Base-by-base conservation (phyloP, 108 stramenopile genomes). In the Cyclotella kingstonii region DNA sequence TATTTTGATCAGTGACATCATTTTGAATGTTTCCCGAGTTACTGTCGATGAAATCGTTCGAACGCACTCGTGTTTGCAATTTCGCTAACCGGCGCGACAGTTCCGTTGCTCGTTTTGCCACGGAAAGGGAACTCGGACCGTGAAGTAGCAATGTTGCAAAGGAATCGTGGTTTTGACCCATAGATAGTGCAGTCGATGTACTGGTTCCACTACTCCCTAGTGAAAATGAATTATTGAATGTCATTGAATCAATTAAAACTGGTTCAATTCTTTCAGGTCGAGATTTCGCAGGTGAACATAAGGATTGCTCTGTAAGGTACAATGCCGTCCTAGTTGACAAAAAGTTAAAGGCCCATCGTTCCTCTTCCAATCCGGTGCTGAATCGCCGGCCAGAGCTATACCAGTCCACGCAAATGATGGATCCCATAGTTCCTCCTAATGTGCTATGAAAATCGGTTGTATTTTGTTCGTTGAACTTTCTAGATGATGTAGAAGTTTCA, bases 331-430 rank as follows among this genome's bases (percentile, higher is more conserved):
- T 68, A 14, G 73, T 69, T 22, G 56, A 21, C 33, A 75, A 41
- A 54, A 48, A 63, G 38, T 75, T 61, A 55, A 75, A 69, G 15
- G 60, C 73, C 73, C 73, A 75, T 44, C 68, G 42, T 35, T 71
- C 70, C n/a, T 30, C 61, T 49, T 71, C 70, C 54, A 71, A 63
- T 27, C 61, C 70, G 15, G 60, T 62, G 49, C 68, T 63, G 25
- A 36, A 39, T 2, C 41, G 53, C 30, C 73, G 38, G 22, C 73
- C 73, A 14, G 60, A 61, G 27, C 68, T 55, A 50, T 69, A 75
- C 73, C 73, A 75, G 43, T 75, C 73, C 12, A 75, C 73, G 12
- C 62, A 40, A 54, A 75, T 56, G 8, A 69, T 31, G 18, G 68
- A 69, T 47, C 68, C 68, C 54, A 61, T 60, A 4, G 18, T n/a